These are phyloP conservation scores for Mycena filopes DNA, from an alignment of 768 basidiomycete genomes.

Conservation along the genomic window DNA sequence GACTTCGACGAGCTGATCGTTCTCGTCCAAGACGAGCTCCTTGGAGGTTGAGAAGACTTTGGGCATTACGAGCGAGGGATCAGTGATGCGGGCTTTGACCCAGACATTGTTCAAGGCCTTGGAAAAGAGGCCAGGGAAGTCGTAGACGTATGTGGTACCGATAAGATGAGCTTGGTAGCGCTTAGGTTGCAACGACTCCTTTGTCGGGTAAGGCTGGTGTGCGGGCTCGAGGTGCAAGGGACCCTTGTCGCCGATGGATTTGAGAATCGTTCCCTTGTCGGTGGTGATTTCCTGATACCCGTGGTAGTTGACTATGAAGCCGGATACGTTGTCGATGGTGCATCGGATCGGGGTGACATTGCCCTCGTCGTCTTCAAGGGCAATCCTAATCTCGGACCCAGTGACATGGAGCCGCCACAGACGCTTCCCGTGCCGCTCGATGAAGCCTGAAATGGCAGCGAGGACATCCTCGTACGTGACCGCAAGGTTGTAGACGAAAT, in stretches of 20 bases:
- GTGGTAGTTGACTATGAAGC: conserved; percentile 98
- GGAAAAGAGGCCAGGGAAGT: conserved; percentile 99
- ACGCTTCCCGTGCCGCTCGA: conserved; percentile 97
- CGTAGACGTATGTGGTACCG: conserved; percentile 98
- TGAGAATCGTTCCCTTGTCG: conserved; percentile 95
- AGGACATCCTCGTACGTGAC: conserved; percentile 97
- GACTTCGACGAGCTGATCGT: conserved; percentile 90
- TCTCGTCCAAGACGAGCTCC: conserved; percentile 94
- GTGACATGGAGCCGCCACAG: conserved; percentile 99
- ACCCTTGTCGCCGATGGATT: conserved; percentile 98
- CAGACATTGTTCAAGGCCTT: conserved; percentile 96
- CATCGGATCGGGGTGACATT: conserved; percentile 96
- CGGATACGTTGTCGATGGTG: conserved; percentile 98
- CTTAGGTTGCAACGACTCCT: conserved; percentile 97
- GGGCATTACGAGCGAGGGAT: conserved; percentile 77
- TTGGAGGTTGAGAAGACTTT: conserved; percentile 83
- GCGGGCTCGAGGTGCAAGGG: conserved; percentile 96
- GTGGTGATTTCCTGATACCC: conserved; percentile 98
- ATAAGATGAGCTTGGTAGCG: conserved; percentile 99
- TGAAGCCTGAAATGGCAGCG: conserved; percentile 97
- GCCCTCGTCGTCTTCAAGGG: conserved; percentile 94
- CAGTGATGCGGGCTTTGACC: conserved; percentile 72
- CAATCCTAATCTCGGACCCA: conserved; percentile 95
- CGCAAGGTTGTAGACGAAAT: conserved; percentile 96
- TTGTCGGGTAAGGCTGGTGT: conserved; percentile 93